Base-by-base conservation (phyloP, 108 stramenopile genomes). In the Discostella pseudostelligera region DNA sequence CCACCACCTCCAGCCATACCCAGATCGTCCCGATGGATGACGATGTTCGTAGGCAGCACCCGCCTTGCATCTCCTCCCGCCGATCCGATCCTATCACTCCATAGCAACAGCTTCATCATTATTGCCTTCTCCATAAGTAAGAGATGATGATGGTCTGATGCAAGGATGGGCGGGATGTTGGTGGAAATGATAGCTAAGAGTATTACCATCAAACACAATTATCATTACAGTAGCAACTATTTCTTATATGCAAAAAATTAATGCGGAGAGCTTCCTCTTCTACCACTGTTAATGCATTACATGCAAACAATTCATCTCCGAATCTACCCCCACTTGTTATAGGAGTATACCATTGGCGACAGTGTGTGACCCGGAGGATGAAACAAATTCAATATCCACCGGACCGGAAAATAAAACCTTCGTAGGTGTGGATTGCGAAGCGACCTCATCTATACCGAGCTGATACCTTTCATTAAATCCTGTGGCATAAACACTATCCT, bases 181-280 rank as follows among this genome's bases (percentile, higher is more conserved):
- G n/a, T n/a, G n/a, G n/a, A n/a, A n/a, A n/a, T n/a, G n/a, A n/a
- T n/a, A n/a, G n/a, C n/a, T n/a, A n/a, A n/a, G n/a, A n/a, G n/a
- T n/a, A n/a, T n/a, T n/a, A n/a, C n/a, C n/a, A n/a, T n/a, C n/a
- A n/a, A n/a, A n/a, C n/a, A n/a, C 60, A 40, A 36, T 54, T 57
- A 12, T 44, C 24, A 49, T 67, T 76, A 49, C 67, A 68, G 1
- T 55, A 59, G 59, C 48, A 76, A 55, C 82, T 77, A 10, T 54
- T 28, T 47, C 24, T 79, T 64, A 70, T 88, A 88, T 1, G 67
- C 40, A 59, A 81, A 1, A 84, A 82, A 56, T 86, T 85, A 82
- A 56, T 86, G 85, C 58, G 87, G 84, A 63, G 72, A 80, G 4
- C 47, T 20, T 61, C 67, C 9, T 44, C 28, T 16, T 40, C 65